These are phyloP conservation scores for Schoenoplectus tabernaemontani DNA, from an alignment of 202 grass and related monocot species.

Conservation along the genomic window DNA sequence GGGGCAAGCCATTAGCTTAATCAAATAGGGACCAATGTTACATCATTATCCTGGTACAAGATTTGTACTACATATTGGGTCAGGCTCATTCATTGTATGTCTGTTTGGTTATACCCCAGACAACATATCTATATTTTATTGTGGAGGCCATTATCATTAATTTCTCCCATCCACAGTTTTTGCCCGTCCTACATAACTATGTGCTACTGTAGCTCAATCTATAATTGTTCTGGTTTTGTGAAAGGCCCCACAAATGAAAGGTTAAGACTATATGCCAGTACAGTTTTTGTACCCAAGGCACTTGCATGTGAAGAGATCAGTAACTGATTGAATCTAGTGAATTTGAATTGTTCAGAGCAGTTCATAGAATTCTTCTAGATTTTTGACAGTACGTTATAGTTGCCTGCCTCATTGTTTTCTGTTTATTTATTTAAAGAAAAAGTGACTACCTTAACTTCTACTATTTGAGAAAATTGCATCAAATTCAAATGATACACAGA, in stretches of 20 bases:
- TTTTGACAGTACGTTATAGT: too few relatives aligned
- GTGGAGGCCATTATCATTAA: neutral
- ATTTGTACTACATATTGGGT: neutral
- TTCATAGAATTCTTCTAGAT: too few relatives aligned
- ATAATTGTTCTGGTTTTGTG: neutral
- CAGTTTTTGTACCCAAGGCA: neutral
- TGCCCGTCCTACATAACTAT: neutral
- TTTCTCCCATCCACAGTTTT: neutral
- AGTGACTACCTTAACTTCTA: too few relatives aligned
- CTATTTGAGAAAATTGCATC: too few relatives aligned
- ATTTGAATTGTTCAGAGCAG: neutral
- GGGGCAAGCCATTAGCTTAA: neutral
- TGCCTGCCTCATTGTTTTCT: too few relatives aligned
- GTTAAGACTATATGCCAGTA: neutral
- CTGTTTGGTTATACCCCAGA: neutral
- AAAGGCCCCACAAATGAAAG: neutral
- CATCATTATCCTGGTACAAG: neutral
- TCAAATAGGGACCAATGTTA: neutral
- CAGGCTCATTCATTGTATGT: neutral
- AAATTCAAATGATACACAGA: too few relatives aligned
- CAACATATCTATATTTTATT: neutral
- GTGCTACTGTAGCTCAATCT: neutral
- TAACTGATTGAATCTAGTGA: neutral
- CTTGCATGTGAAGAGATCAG: too few relatives aligned
- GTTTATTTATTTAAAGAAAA: too few relatives aligned